Evolutionary conservation across 176 grass and related monocot species (phyloP).

Genomic region (Alopecurus myosuroides): DNA sequence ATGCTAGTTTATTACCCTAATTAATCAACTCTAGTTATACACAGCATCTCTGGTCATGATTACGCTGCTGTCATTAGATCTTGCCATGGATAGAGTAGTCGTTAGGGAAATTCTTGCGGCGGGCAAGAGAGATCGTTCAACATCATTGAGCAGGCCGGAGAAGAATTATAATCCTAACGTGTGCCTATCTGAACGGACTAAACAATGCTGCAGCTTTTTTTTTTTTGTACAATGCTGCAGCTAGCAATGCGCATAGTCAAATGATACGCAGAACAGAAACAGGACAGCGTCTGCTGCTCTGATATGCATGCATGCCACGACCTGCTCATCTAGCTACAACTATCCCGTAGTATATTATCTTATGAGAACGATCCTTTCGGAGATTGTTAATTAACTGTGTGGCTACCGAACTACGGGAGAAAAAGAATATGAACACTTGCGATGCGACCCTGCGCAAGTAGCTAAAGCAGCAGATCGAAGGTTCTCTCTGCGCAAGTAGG

Average conservation of each 20-base stretch:
- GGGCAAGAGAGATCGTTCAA: not conserved
- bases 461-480: conserved; percentile 9
- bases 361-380: not conserved
- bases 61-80: conserved; percentile 19
- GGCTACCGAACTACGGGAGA: not conserved
- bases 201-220: not conserved
- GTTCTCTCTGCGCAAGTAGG: conserved; percentile 10
- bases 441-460: too few species aligned
- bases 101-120: not conserved
- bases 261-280: not conserved
- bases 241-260: not conserved
- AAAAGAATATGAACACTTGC: not conserved
- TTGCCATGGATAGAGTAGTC: not conserved
- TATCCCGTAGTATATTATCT: too few species aligned
- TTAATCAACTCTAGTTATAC: too few species aligned
- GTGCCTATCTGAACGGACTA: not conserved
- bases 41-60: not conserved
- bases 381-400: not conserved
- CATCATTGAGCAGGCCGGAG: not conserved
- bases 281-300: not conserved
- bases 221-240: too few species aligned
- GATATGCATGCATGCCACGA: not conserved
- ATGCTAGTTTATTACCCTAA: not conserved
- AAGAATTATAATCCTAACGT: not conserved
- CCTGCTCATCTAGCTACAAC: not conserved